Evolutionary conservation across 768 basidiomycete species (phyloP), one percentile per base, ranked within the genome.

Genomic region (Asterophora lycoperdoides): DNA sequence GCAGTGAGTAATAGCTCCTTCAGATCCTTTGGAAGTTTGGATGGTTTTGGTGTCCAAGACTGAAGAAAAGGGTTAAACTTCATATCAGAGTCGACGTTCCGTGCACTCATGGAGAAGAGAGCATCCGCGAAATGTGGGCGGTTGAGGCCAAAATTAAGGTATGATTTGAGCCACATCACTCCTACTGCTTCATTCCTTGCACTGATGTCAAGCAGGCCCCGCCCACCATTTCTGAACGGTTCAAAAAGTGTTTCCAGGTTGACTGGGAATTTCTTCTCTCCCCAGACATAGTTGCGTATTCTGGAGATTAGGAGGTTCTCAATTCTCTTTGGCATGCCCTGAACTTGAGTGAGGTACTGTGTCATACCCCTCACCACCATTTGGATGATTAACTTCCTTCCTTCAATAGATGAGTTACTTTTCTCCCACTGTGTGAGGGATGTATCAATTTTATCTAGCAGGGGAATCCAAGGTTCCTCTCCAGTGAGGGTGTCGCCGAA

Each of bases 261-360:
- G 1, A 67, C 53, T 9, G 56, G 53, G 0, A 60, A 39, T 11
- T 36, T 44, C 52, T 36, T 56, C 1, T 8, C 8, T 4, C 15
- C 6, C 63, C 63, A 70, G 3, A 71, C 54, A 26, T 69, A 71
- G 5, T 59, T 47, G 1, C 53, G 15, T 4, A 60, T 59, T 23
- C 23, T 23, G 23, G 3, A 23, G n/a, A n/a, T n/a, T n/a, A 23
- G 23, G 23, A 23, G 23, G 23, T 55, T 54, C 14, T 58, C 59
- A 0, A 66, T 52, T 0, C 35, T 8, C n/a, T 52, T 23, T 0
- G 70, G 70, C 69, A 74, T 73, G 0, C 67, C 68, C 53, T 74
- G 71, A 0, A 68, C 69, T 43, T 57, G 43, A 0, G 67, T 59
- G 0, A 68, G 56, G 58, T 68, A 74, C 46, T 72, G 70, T 0